Base-by-base conservation (phyloP, 1,284 basidiomycete genomes). In the Moniliella sp. region DNA sequence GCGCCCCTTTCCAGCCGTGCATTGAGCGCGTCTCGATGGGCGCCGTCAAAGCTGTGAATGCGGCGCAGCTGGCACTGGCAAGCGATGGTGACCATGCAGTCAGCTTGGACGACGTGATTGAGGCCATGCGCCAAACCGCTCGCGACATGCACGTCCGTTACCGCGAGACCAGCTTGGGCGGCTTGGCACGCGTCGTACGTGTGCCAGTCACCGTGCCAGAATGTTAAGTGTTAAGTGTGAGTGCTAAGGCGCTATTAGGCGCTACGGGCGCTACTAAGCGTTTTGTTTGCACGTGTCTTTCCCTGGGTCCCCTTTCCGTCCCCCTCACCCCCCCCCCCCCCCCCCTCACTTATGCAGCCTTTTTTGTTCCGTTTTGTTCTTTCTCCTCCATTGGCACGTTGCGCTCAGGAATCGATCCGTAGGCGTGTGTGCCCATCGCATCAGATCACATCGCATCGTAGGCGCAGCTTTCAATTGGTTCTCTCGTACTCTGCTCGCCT, bases 101-200 rank as follows among this genome's bases (percentile, higher is more conserved):
- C 28, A 78, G 76, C 0, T 66, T 94, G 15, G 86, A 94, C 55
- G 83, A 93, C 60, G 86, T 86, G 0, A 93, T 94, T 35, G 79
- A 83, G 55, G 88, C 86, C 2, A 91, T 91, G 78, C 21, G 21
- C 7, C 21, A 23, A n/a, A 23, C 21, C 7, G 21, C 8, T 27
- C 43, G 61, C 16, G 66, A 66, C 33, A 67, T 68, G 66, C 63
- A 64, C 39, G 49, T 45, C 7, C 60, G 62, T 42, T 65, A 47
- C 38, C 56, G 55, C 27, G 54, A 57, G 31, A 46, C 45, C 2
- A 34, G 32, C n/a, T 26, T 51, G 11, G 46, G 45, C 12, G 53
- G 53, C 1, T 28, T 57, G 11, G 51, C 53, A 7, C 49, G 45
- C 0, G 46, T 46, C 3, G 47, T 54, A 18, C 42, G 43, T 28